A percentile compares a stretch with the other conserved stretches of the same genome.
These are phyloP conservation scores for Croton laevigatus DNA, from an alignment of 441 rosid species.

Conservation along the genomic window DNA sequence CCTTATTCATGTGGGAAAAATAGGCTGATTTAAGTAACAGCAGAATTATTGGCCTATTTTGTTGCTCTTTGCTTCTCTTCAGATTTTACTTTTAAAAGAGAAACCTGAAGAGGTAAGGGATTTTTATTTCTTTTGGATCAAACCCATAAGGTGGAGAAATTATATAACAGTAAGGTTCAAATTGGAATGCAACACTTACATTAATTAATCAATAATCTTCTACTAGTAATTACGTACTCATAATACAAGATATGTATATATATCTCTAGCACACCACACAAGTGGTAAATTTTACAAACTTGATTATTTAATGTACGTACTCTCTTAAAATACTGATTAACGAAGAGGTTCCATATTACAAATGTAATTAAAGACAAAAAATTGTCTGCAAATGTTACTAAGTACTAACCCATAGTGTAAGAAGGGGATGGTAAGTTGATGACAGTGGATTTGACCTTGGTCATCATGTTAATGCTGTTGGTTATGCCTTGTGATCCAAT, in stretches of 20 bases:
- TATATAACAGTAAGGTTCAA: not conserved
- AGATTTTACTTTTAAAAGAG: conserved; percentile 27
- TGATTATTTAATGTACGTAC: not conserved
- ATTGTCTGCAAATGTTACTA: not conserved
- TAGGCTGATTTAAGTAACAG: too few species aligned
- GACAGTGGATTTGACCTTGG: conserved; percentile 84
- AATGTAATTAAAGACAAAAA: not conserved
- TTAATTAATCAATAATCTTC: too few species aligned
- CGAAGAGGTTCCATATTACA: not conserved
- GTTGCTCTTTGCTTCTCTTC: conserved; percentile 16
- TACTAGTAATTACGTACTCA: too few species aligned
- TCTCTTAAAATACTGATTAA: not conserved
- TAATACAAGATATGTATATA: too few species aligned
- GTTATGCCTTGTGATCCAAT: conserved; percentile 97
- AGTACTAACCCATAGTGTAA: conserved; percentile 70
- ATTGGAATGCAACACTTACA: not conserved
- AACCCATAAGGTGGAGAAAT: too few species aligned
- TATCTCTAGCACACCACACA: too few species aligned
- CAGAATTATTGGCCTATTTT: too few species aligned
- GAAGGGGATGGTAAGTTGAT: conserved; percentile 88
- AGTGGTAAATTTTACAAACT: not conserved
- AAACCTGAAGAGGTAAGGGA: conserved; percentile 17
- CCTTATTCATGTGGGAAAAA: too few species aligned
- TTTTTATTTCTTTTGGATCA: too few species aligned
- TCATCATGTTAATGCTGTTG: conserved; percentile 94